A percentile compares a stretch with the other conserved stretches of the same genome.
phyloP scores from a whole-genome alignment of 768 basidiomycete species.

The Collybia sp. region DNA sequence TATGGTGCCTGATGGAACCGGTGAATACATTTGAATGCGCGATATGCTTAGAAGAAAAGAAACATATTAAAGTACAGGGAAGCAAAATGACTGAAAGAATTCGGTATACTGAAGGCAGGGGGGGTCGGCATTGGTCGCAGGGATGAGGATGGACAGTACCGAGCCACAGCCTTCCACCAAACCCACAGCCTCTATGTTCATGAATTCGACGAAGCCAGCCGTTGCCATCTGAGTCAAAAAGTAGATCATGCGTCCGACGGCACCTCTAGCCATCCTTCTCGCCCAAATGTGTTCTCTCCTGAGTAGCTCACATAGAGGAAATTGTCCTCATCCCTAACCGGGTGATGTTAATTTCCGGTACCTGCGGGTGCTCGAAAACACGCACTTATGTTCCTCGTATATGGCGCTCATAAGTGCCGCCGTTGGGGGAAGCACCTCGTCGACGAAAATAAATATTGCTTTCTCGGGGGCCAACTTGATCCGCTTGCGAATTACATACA shows the following conservation, averaged over 20 bases:
- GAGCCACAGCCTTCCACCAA: constrained; percentile 9
- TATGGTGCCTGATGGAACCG: too few relatives aligned
- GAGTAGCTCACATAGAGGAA: constrained; percentile 99
- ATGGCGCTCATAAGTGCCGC: constrained; percentile 98
- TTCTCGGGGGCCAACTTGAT: constrained; percentile 99
- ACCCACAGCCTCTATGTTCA: constrained; percentile 14
- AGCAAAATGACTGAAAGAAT: constrained; percentile 9
- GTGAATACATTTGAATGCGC: too few relatives aligned
- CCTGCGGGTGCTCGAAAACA: constrained; percentile 11
- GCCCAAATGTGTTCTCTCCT: constrained; percentile 95
- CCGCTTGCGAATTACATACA: constrained; percentile 99
- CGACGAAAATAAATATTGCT: constrained; percentile 99
- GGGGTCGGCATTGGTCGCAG: constrained; percentile 1
- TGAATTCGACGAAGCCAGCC: constrained; percentile 14
- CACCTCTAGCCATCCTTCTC: constrained; percentile 43
- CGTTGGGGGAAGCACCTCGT: constrained; percentile 96
- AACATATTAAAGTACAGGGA: constrained; percentile 20
- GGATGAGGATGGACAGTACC: constrained; percentile 6
- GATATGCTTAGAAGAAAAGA: constrained; percentile 3
- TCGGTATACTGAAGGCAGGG: constrained; percentile 13
- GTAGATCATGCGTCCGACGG: constrained; percentile 37
- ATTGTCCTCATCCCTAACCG: constrained; percentile 92
- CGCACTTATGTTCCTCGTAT: constrained; percentile 99
- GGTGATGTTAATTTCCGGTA: constrained; percentile 18
- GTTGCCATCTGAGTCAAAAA: constrained; percentile 6